Conservation (phyloP, 2,329 filamentous ascomycete genomes). For the Sordariomycetes sp. region DNA sequence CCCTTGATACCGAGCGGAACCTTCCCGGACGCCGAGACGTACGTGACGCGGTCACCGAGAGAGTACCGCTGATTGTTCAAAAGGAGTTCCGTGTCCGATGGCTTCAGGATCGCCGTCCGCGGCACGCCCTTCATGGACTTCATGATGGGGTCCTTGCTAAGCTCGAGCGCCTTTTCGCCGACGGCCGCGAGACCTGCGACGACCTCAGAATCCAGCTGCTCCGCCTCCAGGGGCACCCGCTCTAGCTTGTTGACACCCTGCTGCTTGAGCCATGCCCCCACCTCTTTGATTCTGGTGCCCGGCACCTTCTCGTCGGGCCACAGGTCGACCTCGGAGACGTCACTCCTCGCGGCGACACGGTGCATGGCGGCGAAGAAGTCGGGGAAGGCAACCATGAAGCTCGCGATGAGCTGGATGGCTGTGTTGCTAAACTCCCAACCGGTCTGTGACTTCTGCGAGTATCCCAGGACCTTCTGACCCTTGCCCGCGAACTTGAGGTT, state of each 20-base stretch:
- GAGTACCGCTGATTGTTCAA: constrained; percentile 72
- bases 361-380: constrained; percentile 89
- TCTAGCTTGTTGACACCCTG: constrained; percentile 88
- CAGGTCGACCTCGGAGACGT: constrained; percentile 74
- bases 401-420: constrained; percentile 65
- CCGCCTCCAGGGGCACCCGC: constrained; percentile 87
- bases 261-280: constrained; percentile 82
- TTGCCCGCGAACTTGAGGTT: constrained; percentile 96
- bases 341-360: constrained; percentile 71
- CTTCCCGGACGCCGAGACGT: constrained; percentile 83
- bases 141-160: constrained; percentile 32
- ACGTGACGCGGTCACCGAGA: constrained; percentile 84
- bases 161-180: constrained; percentile 22
- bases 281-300: constrained; percentile 77
- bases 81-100: constrained; percentile 89
- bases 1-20: constrained; percentile 86
- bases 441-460: constrained; percentile 71
- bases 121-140: constrained; percentile 73
- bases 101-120: constrained; percentile 77
- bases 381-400: constrained; percentile 90
- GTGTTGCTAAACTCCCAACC: constrained; percentile 95
- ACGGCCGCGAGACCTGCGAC: constrained; percentile 69
- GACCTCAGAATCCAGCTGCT: constrained; percentile 85
- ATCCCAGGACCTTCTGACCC: constrained; percentile 91
- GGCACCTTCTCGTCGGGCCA: constrained; percentile 63